Evolutionary conservation across 805 yeast species (phyloP).

Genomic region (Cyberlindnera suaveolens): DNA sequence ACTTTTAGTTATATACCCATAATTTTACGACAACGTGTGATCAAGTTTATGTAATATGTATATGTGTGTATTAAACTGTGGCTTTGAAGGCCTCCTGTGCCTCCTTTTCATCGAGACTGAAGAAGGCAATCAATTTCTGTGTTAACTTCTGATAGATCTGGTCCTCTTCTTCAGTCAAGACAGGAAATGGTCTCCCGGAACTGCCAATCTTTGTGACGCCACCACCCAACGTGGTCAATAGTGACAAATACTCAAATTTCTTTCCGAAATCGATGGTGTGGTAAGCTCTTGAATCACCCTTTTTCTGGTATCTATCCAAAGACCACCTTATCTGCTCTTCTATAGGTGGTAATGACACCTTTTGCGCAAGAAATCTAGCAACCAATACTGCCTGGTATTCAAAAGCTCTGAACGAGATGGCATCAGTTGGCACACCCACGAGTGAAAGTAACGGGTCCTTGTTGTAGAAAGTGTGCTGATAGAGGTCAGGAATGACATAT

Average conservation of each 20-base stretch:
- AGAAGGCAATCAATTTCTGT: conserved; percentile 14
- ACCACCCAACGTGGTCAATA: conserved; percentile 25
- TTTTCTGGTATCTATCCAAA: conserved; percentile 18
- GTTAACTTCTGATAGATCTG: conserved; percentile 15
- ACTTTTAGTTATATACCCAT: conserved; percentile 10
- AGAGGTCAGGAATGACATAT: conserved; percentile 24
- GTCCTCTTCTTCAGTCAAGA: conserved; percentile 22
- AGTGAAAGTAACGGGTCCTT: conserved; percentile 30
- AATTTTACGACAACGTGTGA: not conserved
- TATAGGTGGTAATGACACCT: conserved; percentile 25
- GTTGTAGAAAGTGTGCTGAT: conserved; percentile 28
- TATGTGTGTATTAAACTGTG: not conserved
- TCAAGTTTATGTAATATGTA: not conserved
- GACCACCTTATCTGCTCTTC: conserved; percentile 29
- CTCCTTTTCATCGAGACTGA: conserved; percentile 8
- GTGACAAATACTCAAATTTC: conserved; percentile 25
- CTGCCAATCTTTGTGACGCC: conserved; percentile 11
- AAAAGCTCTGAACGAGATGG: conserved; percentile 33
- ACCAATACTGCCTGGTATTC: conserved; percentile 36
- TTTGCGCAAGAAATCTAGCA: conserved; percentile 28
- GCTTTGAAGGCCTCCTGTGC: conserved; percentile 1
- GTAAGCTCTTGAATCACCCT: conserved; percentile 26
- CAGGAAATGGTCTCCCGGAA: conserved; percentile 21
- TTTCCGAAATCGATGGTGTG: conserved; percentile 31
- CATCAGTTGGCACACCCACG: conserved; percentile 34